These are phyloP conservation scores for Avena eriantha DNA, from an alignment of 176 grass and related monocot genomes.

Conservation along the genomic window DNA sequence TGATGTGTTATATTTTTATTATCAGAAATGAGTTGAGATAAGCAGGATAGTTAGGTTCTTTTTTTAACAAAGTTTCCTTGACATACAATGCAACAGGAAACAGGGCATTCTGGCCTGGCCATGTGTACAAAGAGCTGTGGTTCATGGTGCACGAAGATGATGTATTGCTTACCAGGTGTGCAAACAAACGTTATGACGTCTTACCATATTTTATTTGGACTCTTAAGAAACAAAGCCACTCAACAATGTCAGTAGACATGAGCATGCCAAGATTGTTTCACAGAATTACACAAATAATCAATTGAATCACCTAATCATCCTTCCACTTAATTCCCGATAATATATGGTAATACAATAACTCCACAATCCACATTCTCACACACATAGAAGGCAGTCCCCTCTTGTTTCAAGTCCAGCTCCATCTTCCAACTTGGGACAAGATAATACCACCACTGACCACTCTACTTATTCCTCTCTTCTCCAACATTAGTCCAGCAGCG, in stretches of 20 bases:
- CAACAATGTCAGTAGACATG: background rate
- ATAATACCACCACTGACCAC: slow-evolving; percentile 5
- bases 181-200: background rate
- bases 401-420: slow-evolving; percentile 17
- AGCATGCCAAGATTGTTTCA: background rate
- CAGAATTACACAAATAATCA: background rate
- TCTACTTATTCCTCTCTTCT: slow-evolving; percentile 20
- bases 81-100: background rate
- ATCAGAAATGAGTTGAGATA: slow-evolving; percentile 27
- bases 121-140: slow-evolving; percentile 10
- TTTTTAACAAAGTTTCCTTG: background rate
- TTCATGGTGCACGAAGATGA: slow-evolving; percentile 15
- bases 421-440: slow-evolving; percentile 3
- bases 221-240: slow-evolving; percentile 15
- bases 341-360: slow-evolving; percentile 2
- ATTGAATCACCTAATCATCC: background rate
- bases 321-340: background rate
- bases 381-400: background rate
- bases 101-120: background rate
- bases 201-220: background rate
- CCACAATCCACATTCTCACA: background rate
- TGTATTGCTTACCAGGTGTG: background rate
- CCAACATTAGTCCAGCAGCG: background rate
- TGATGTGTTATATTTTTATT: background rate
- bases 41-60: background rate